These are phyloP conservation scores for Leptographium procerum DNA, from an alignment of 2,329 filamentous ascomycete genomes.

Conservation along the genomic window DNA sequence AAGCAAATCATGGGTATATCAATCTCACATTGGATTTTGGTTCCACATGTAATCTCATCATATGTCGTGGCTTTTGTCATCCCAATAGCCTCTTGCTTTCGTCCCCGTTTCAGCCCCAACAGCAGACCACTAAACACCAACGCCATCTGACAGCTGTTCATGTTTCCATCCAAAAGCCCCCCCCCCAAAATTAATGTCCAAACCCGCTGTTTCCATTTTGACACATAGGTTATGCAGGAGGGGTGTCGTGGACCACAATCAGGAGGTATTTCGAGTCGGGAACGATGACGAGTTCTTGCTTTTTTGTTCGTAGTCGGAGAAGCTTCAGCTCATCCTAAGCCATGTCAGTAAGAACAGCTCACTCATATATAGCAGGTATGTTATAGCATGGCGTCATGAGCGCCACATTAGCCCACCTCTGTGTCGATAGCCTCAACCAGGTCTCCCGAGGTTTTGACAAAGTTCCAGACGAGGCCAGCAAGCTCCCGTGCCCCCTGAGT, in stretches of 20 bases:
- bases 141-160: not conserved
- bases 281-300: conserved; percentile 74
- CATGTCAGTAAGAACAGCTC: not conserved
- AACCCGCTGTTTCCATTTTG: not conserved
- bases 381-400: not conserved
- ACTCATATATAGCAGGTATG: not conserved
- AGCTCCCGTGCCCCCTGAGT: conserved; percentile 55
- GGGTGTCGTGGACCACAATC: conserved; percentile 73
- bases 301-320: conserved; percentile 67
- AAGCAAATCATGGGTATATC: not conserved
- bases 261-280: conserved; percentile 70
- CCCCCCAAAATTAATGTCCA: not conserved
- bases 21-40: not conserved
- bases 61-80: not conserved
- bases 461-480: conserved; percentile 64
- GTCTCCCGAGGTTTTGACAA: conserved; percentile 56
- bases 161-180: not conserved
- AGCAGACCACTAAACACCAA: not conserved
- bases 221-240: conserved; percentile 41
- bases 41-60: not conserved
- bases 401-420: conserved; percentile 37
- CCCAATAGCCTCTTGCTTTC: not conserved
- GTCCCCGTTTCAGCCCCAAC: not conserved
- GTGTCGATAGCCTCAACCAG: conserved; percentile 63
- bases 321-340: conserved; percentile 63